Conservation (phyloP, 2,329 filamentous ascomycete genomes). For the Arthrobotrys musiformis region DNA sequence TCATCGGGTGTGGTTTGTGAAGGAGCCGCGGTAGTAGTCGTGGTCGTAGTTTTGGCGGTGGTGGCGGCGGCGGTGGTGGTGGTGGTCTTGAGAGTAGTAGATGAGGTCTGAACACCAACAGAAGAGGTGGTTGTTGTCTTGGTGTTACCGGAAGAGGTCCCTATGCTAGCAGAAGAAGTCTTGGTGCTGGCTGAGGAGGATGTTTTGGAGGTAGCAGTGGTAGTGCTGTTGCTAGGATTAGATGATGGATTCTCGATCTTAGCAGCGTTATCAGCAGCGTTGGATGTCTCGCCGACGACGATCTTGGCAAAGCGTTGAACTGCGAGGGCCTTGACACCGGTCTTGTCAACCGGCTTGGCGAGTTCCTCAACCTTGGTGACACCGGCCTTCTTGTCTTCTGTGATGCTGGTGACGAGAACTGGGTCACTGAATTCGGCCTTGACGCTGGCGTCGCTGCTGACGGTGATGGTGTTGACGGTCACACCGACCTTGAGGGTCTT, state of each 20-base stretch:
- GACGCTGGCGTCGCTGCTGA: background rate
- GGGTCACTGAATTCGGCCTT: slow-evolving; percentile 23
- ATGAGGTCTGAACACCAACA: background rate
- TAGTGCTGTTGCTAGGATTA: background rate
- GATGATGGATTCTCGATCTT: background rate
- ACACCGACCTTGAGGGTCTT: slow-evolving; percentile 39
- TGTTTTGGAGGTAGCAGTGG: background rate
- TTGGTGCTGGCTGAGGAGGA: background rate
- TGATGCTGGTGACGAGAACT: slow-evolving; percentile 8
- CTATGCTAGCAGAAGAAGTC: background rate
- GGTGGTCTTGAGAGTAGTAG: background rate
- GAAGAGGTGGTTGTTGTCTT: background rate
- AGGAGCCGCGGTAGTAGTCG: background rate
- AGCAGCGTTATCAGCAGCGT: slow-evolving; percentile 4
- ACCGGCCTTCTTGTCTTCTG: slow-evolving; percentile 23
- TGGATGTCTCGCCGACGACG: background rate
- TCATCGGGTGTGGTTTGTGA: background rate
- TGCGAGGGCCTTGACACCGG: background rate
- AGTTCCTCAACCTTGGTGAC: slow-evolving; percentile 8
- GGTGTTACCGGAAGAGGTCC: background rate
- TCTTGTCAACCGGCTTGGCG: slow-evolving; percentile 7
- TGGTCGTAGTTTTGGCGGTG: background rate
- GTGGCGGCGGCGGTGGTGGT: background rate
- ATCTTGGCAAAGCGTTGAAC: background rate
- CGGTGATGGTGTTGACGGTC: slow-evolving; percentile 14